Evolutionary conservation across 257 asterid genomes (phyloP), one percentile per base, ranked within the genome.

Genomic region (Anisodus acutangulus): DNA sequence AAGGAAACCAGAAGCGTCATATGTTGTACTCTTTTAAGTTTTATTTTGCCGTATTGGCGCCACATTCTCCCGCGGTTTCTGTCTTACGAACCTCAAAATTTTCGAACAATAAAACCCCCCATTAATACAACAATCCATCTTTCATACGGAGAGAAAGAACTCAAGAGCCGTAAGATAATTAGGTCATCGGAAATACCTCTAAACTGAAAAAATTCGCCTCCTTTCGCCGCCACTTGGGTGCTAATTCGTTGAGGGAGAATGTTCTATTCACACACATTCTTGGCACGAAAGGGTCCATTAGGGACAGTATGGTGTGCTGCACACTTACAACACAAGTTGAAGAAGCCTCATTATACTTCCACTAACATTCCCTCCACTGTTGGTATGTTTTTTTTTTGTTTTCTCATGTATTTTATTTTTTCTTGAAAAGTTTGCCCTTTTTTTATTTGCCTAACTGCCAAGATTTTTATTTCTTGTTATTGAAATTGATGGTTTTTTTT

Each of bases 271-370:
- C 98, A 93, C 2, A 89, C 95, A 37, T 86, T 92, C 83, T 88
- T 94, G 92, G 97, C 95, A 0, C 91, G 95, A 82, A 95, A 94
- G 72, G 95, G 96, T 59, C 97, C 98, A 43, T 83, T 95, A 80
- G 99, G 97, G 54, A 95, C 97, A 9, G 99, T 93, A 83, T 95
- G 99, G 98, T 93, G 95, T 80, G 99, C 99, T 5, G 99, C 99
- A 39, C 99, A 95, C 84, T 82, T 95, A 80, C 98, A 95, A 85
- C 93, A 93, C 87, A 92, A 80, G 62, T 95, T 95, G 89, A 91
- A 84, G 81, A 95, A 93, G 86, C 85, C 94, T 78, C 97, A 95
- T 37, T 94, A 93, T 70, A 83, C 90, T 60, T 63, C 90, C 63
- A 94, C 97, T 6, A 87, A 94, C 58, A 93, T 95, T 55, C 83